phyloP scores from a whole-genome alignment of 371 early-diverging fungal genomes.

The Mucor circinelloides region DNA sequence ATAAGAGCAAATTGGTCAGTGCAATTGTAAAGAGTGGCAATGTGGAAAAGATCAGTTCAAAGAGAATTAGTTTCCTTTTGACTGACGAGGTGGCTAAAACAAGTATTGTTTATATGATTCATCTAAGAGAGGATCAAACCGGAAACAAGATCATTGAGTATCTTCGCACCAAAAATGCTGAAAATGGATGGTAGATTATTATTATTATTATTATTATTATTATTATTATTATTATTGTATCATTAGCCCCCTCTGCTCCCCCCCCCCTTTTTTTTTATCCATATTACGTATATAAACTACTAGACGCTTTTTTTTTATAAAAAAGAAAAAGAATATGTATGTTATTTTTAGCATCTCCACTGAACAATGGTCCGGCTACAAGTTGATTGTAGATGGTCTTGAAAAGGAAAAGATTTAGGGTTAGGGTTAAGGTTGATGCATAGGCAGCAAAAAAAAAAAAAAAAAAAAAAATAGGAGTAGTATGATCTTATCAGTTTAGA shows the following conservation, averaged over 20 bases:
- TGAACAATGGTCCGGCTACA: no score
- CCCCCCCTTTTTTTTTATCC: no score
- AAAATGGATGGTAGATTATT: constrained; percentile 40
- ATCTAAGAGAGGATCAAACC: constrained; percentile 45
- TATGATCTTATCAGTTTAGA: no score
- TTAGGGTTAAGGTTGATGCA: no score
- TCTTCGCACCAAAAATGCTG: constrained; percentile 38
- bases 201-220: not conserved
- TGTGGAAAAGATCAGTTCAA: constrained; percentile 37
- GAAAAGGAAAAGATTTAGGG: no score
- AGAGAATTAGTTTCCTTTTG: constrained; percentile 43
- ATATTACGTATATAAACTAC: not conserved
- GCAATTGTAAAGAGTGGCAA: constrained; percentile 45
- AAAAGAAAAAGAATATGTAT: no score
- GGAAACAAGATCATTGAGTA: constrained; percentile 44
- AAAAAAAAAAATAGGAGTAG: no score
- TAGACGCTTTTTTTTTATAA: not conserved
- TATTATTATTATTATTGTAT: not conserved
- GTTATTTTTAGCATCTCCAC: no score
- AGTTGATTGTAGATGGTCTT: no score
- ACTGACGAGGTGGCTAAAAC: constrained; percentile 31
- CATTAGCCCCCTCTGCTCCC: not conserved
- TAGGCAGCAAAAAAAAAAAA: no score
- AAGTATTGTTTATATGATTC: constrained; percentile 51
- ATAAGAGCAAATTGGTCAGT: constrained; percentile 46